Evolutionary conservation across 2,329 filamentous ascomycete species (phyloP), one percentile per base, ranked within the genome.

Genomic region (Fusarium longipes): DNA sequence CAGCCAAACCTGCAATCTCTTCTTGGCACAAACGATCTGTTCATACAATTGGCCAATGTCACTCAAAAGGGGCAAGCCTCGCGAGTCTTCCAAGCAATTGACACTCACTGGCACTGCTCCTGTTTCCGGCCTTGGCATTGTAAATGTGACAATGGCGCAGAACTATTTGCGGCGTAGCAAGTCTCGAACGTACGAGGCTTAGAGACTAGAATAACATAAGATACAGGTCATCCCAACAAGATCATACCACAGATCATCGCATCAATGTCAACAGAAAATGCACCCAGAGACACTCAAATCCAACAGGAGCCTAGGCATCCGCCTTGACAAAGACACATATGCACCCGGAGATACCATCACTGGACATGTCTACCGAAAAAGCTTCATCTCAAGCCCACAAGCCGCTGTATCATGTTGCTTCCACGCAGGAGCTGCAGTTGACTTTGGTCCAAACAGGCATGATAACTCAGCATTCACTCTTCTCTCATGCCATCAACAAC

Each of bases 281-380:
- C 3, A 22, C 3, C 18, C 43, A 14, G 20, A 8, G 20, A 10
- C 18, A 10, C 20, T 15, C 36, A 17, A 39, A 22, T 63, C 35
- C 9, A 38, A 11, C n/a, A n/a, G 24, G 4, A 32, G 10, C 1
- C 20, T 71, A 3, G 63, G 57, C 4, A 70, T 72, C 15, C 52
- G 39, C 18, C 60, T 72, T 24, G 29, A 62, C 5, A 15, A 14
- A 11, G 27, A 30, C 20, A 2, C 18, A 0, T 70, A 64, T 7
- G 24, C 55, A 3, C 70, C 73, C 8, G 77, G 76, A 14, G 73
- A 76, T 32, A 66, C 61, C 35, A 65, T 78, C 32, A 57, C 60
- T 3, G 77, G 77, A 6, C 67, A 48, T 6, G 58, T 78, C 10
- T 48, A 39, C 1, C 72, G 76, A 22, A 63, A 32, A 14, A 33